Evolutionary conservation across 176 grass and related monocot species (phyloP), one percentile per base, ranked within the genome.

Genomic region (Musa schizocarpa): DNA sequence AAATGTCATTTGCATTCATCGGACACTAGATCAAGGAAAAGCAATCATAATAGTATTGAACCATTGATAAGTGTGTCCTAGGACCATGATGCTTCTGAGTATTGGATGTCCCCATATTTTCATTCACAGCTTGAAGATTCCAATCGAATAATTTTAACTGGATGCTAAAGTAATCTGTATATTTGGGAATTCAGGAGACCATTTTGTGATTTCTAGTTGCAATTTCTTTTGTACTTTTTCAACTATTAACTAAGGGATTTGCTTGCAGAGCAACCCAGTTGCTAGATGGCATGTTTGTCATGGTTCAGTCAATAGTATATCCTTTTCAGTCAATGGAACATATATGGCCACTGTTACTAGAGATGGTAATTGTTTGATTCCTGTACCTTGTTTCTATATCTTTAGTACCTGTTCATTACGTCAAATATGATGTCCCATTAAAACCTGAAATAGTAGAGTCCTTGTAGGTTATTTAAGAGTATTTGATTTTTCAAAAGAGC

Each of bases 281-380:
- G 88, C 91, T 76, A 92, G 91, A 81, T 99, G 96, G 91, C 96
- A 99, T 81, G 89, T 99, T 61, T 99, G 86, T 85, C 84, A 88
- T 80, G 91, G 96, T 89, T 81, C 91, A 83, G 89, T 95, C 76
- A 99, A 94, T 74, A 86, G 78, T 79, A 84, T 95, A 77, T 99
- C 90, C 26, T 99, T 99, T 78, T 99, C 91, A 51, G 76, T 81
- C 2, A 87, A 99, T 77, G 96, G 91, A 52, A 79, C 80, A 80
- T 95, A 88, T 52, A 85, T 99, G 78, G 91, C 96, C 56, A 95
- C 96, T 88, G 85, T 99, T 78, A 86, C 88, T 53, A 87, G 88
- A 77, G 96, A 95, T 83, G 96, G 91, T 99, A 99, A 81, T 75
- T 85, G 68, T 76, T 61, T 80, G 55, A 65, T 56, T 27, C 52